These are phyloP conservation scores for Emergomyces orientalis DNA, from an alignment of 2,329 filamentous ascomycete species.

Conservation along the genomic window DNA sequence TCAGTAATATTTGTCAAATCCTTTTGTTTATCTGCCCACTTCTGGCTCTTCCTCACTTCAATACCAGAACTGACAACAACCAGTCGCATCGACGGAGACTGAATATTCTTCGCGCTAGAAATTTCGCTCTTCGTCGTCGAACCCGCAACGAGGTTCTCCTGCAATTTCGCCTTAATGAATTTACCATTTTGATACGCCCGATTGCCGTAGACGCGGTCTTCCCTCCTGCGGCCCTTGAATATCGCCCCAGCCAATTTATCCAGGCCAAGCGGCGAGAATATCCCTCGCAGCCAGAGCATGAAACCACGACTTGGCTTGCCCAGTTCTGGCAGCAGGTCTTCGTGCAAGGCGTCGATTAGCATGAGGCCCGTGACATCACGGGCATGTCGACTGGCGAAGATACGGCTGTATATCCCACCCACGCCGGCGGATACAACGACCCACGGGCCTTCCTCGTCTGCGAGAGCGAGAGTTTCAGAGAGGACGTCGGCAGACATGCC, in stretches of 20 bases:
- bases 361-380: conserved; percentile 67
- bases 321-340: conserved; percentile 63
- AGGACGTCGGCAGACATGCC: conserved; percentile 86
- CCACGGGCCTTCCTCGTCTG: conserved; percentile 81
- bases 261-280: conserved; percentile 78
- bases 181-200: conserved; percentile 72
- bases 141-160: conserved; percentile 81
- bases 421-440: conserved; percentile 77
- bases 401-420: conserved; percentile 78
- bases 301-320: conserved; percentile 65
- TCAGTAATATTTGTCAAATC: conserved; percentile 73
- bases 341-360: conserved; percentile 80
- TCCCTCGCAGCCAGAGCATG: conserved; percentile 72
- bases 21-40: conserved; percentile 77
- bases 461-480: conserved; percentile 70
- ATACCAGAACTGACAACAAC: conserved; percentile 75
- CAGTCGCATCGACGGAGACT: conserved; percentile 64
- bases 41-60: conserved; percentile 53
- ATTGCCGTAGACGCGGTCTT: conserved; percentile 76
- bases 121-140: conserved; percentile 80
- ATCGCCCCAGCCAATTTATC: conserved; percentile 71
- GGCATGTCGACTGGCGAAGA: conserved; percentile 79
- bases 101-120: conserved; percentile 66
- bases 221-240: conserved; percentile 67
- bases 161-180: conserved; percentile 79